Evolutionary conservation across 495 filamentous ascomycete species (phyloP), one percentile per base, ranked within the genome.

Genomic region (Aspergillus heteromorphus): DNA sequence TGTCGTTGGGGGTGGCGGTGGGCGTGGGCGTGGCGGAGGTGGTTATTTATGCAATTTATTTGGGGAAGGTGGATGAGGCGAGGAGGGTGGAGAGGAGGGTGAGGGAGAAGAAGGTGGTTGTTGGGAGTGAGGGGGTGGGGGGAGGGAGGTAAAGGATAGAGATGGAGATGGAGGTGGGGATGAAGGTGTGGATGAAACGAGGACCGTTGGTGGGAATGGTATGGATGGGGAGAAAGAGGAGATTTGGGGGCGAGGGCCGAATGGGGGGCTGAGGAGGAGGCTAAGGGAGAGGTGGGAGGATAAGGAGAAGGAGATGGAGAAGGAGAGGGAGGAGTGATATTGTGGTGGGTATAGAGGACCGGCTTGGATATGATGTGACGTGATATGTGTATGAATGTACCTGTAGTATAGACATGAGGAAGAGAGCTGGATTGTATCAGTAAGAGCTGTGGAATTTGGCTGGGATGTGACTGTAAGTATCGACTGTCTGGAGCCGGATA

Each of bases 11-110:
- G 56, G 69, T 64, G 20, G 73, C 71, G 20, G 16, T 77, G 34
- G 55, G 88, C 17, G 89, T 97, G 19, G 91, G 86, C 3, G 74
- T 95, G 42, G 92, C 91, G 4, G 93, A 98, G 68, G 86, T 93
- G 9, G 84, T 85, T 19, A 83, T 97, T 34, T 97, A 97, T 69
- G 83, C 80, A 10, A 89, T 90, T 6, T 98, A 96, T 72, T 69
- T 95, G 40, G 79, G 85, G 72, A 84, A 91, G 63, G 71, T 96
- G 23, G 80, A 83, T 23, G 76, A 88, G 63, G 89, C 89, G 0
- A 86, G 87, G 59, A 76, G 71, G 40, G 79, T 75, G 52, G 86
- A 89, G 59, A 82, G 75, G 67, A 78, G 72, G 38, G 65, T 82
- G 48, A 81, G 76, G 52, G 91, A 95, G 71, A 69, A 79, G 51